These are phyloP conservation scores for Penicillium frequentans DNA, from an alignment of 2,329 filamentous ascomycete genomes.

Conservation along the genomic window DNA sequence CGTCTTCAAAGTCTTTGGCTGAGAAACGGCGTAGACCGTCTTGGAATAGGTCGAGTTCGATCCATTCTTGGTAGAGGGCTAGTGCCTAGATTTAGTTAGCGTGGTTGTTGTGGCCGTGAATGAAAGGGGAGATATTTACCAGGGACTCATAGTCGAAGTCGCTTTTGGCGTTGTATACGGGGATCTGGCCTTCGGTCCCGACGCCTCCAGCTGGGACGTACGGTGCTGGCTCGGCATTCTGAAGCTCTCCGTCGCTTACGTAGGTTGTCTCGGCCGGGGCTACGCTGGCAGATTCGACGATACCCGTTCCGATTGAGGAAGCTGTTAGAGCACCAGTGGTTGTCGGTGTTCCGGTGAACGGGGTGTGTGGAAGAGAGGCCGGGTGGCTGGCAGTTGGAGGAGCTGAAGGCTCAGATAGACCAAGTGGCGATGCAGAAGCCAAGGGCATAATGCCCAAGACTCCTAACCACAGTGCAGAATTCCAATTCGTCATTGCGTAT, in stretches of 20 bases:
- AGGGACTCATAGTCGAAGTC: constrained; percentile 84
- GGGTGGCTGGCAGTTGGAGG: constrained; percentile 49
- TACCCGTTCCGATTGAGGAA: constrained; percentile 51
- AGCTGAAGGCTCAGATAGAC: not conserved
- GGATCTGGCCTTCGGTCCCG: constrained; percentile 72
- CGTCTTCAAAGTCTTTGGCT: constrained; percentile 66
- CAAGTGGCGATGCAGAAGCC: not conserved
- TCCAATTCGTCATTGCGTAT: not conserved
- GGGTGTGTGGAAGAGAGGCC: constrained; percentile 64
- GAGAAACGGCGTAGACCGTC: constrained; percentile 70
- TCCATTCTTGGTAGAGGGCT: constrained; percentile 79
- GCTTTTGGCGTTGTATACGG: constrained; percentile 73
- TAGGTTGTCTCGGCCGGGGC: constrained; percentile 67
- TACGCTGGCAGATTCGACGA: constrained; percentile 56
- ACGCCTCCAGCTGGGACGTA: constrained; percentile 72
- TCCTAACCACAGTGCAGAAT: not conserved
- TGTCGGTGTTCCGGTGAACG: constrained; percentile 65
- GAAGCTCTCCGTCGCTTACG: constrained; percentile 67
- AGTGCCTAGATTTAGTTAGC: constrained; percentile 49
- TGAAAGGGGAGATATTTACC: constrained; percentile 18
- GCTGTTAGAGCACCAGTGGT: constrained; percentile 67
- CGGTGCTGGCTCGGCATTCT: constrained; percentile 66
- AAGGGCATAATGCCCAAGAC: not conserved
- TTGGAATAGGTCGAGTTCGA: constrained; percentile 81
- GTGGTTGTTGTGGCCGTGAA: too few relatives aligned